Evolutionary conservation across 176 grass and related monocot genomes (phyloP).

Genomic region (Oropetium thomaeum): DNA sequence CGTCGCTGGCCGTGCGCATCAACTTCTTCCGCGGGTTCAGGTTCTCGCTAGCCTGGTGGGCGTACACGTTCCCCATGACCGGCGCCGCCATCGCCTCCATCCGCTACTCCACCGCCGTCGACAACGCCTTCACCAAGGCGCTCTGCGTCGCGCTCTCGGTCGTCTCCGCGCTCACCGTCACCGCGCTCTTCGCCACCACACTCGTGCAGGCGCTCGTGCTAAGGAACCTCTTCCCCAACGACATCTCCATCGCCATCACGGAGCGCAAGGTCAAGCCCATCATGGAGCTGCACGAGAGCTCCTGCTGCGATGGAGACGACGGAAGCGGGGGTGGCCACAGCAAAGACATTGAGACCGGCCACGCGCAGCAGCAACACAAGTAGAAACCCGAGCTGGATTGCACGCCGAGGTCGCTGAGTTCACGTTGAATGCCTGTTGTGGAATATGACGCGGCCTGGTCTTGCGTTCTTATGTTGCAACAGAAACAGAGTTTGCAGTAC

Average conservation of each 20-base stretch:
- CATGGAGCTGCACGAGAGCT: conserved; percentile 39
- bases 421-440: not conserved
- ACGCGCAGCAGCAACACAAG: not conserved
- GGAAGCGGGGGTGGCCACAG: not conserved
- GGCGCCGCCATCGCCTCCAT: conserved; percentile 75
- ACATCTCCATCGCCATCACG: conserved; percentile 88
- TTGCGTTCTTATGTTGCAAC: not conserved
- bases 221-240: conserved; percentile 79
- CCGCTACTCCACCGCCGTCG: conserved; percentile 65
- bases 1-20: conserved; percentile 79
- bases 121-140: conserved; percentile 51
- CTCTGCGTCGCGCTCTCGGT: conserved; percentile 50
- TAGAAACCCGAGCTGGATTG: not conserved
- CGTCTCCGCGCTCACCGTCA: conserved; percentile 58
- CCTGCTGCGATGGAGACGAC: not conserved
- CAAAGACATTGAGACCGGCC: conserved; percentile 30
- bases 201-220: conserved; percentile 64
- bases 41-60: conserved; percentile 97
- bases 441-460: not conserved
- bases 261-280: conserved; percentile 45
- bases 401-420: not conserved
- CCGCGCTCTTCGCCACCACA: conserved; percentile 48
- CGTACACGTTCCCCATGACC: conserved; percentile 95
- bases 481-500: not conserved
- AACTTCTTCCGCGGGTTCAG: conserved; percentile 88